These are phyloP conservation scores for Termitomyces sp. DNA, from an alignment of 768 basidiomycete species.

Conservation along the genomic window DNA sequence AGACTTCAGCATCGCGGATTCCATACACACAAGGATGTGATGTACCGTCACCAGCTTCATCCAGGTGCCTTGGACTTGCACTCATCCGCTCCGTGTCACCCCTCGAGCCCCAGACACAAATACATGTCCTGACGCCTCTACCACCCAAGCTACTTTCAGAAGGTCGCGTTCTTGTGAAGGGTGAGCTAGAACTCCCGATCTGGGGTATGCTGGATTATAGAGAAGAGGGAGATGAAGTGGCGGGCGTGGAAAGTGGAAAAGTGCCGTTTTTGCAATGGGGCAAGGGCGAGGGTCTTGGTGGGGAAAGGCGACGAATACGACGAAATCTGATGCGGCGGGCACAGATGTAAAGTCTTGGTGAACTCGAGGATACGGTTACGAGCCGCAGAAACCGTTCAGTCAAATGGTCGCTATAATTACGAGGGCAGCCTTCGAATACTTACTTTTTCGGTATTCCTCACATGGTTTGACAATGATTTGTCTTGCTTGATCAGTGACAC, in stretches of 20 bases:
- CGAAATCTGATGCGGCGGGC: constrained; percentile 84
- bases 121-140: constrained; percentile 83
- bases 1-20: constrained; percentile 16
- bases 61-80: constrained; percentile 70
- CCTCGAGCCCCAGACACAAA: constrained; percentile 32
- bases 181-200: constrained; percentile 82
- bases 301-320: constrained; percentile 65
- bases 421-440: background rate
- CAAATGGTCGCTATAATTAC: background rate
- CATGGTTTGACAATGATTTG: background rate
- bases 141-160: constrained; percentile 39
- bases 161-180: constrained; percentile 63
- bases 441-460: background rate
- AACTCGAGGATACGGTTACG: background rate
- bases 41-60: constrained; percentile 52
- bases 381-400: background rate
- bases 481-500: background rate
- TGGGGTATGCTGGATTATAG: constrained; percentile 82
- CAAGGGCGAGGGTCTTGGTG: constrained; percentile 63
- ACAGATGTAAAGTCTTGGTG: constrained; percentile 45
- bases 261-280: constrained; percentile 80
- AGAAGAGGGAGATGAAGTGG: constrained; percentile 30
- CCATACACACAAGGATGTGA: constrained; percentile 55
- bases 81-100: constrained; percentile 56
- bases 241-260: constrained; percentile 47